Evolutionary conservation across 2,329 filamentous ascomycete species (phyloP).

Genomic region (Xylaria multiplex): DNA sequence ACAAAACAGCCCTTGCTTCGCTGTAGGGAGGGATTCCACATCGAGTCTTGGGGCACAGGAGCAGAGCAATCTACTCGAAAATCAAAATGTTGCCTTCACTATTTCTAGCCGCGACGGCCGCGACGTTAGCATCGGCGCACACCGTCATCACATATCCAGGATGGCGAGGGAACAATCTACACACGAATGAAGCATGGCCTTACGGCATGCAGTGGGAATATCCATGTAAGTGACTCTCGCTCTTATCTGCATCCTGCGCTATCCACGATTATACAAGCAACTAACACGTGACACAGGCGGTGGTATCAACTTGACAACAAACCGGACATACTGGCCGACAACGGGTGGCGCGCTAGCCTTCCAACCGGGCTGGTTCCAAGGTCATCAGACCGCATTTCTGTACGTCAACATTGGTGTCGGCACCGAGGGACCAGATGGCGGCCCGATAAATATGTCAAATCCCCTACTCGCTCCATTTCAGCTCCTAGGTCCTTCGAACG

Average conservation of each 20-base stretch:
- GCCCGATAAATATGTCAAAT: conserved; percentile 87
- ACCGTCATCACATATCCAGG: conserved; percentile 87
- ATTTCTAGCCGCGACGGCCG: conserved; percentile 56
- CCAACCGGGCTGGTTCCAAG: conserved; percentile 96
- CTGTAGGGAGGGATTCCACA: conserved; percentile 8
- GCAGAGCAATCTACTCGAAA: conserved; percentile 1
- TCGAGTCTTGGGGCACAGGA: background rate
- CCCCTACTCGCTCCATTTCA: conserved; percentile 84
- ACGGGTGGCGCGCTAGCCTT: conserved; percentile 86
- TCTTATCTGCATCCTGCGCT: background rate
- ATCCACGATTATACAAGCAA: background rate
- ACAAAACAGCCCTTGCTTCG: conserved; percentile 9
- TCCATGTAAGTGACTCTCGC: conserved; percentile 74
- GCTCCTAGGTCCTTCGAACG: conserved; percentile 81
- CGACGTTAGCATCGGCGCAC: conserved; percentile 70
- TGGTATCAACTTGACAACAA: conserved; percentile 78
- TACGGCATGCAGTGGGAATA: conserved; percentile 97
- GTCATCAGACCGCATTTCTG: conserved; percentile 82
- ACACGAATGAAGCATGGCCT: conserved; percentile 80
- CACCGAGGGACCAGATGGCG: conserved; percentile 68
- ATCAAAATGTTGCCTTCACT: conserved; percentile 59
- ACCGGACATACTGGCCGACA: conserved; percentile 92
- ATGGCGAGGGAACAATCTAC: conserved; percentile 86
- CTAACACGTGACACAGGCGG: conserved; percentile 69
- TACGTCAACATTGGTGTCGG: conserved; percentile 93